Evolutionary conservation across 2,329 filamentous ascomycete species (phyloP).

Genomic region (Penicillium olsonii): DNA sequence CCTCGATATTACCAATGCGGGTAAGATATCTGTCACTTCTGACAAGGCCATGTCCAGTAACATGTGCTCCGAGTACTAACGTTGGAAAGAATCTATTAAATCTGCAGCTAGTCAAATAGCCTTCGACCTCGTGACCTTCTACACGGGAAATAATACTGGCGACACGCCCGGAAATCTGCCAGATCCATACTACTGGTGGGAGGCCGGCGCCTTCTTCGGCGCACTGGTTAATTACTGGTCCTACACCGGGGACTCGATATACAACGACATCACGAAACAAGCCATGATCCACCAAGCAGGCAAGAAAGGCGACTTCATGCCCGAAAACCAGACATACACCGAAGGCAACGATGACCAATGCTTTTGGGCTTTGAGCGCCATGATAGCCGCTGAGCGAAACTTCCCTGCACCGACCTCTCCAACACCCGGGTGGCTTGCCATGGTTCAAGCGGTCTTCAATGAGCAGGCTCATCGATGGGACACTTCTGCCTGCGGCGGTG

Average conservation of each 20-base stretch:
- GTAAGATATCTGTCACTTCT: background rate
- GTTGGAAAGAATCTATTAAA: slow-evolving; percentile 33
- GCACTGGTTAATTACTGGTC: slow-evolving; percentile 33
- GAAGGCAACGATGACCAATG: slow-evolving; percentile 18
- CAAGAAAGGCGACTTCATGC: slow-evolving; percentile 14
- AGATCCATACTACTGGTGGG: slow-evolving; percentile 42
- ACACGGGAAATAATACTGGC: slow-evolving; percentile 34
- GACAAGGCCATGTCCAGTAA: too few relatives aligned
- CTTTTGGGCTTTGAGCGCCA: slow-evolving; percentile 24
- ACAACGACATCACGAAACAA: slow-evolving; percentile 12
- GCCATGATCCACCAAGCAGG: slow-evolving; percentile 16
- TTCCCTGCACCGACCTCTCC: slow-evolving; percentile 40
- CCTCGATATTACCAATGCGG: background rate
- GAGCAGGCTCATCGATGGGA: slow-evolving; percentile 72
- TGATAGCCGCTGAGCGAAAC: slow-evolving; percentile 17
- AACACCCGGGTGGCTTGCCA: slow-evolving; percentile 68
- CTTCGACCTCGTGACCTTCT: slow-evolving; percentile 37
- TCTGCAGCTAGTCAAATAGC: slow-evolving; percentile 33
- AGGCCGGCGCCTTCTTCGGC: slow-evolving; percentile 39
- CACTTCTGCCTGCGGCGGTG: slow-evolving; percentile 63
- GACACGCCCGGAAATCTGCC: slow-evolving; percentile 34
- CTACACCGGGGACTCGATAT: slow-evolving; percentile 12
- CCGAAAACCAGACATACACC: slow-evolving; percentile 14
- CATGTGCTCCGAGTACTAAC: background rate
- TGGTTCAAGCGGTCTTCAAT: slow-evolving; percentile 77